Base-by-base conservation (phyloP, 768 basidiomycete species). In the Mycena belliarum region DNA sequence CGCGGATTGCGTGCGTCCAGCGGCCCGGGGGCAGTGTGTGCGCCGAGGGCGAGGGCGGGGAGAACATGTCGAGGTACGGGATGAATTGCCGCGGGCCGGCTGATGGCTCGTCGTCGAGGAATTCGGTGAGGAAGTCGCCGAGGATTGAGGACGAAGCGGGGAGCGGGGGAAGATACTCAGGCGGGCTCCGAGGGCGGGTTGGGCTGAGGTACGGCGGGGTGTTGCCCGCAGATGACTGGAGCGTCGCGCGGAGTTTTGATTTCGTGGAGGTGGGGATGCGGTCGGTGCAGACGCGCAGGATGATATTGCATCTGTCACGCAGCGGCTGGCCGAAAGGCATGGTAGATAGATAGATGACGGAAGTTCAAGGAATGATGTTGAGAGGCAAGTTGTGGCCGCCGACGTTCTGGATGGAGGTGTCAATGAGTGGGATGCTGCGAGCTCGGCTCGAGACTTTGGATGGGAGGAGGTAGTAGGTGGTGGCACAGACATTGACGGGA, bases 1-100 rank as follows among this genome's bases (percentile, higher is more conserved):
- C 14, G 35, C 58, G 62, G 26, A 63, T 14, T n/a, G 35, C 43
- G 57, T 63, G 62, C 21, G 62, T 63, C 62, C 62, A 63, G 16
- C 5, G 21, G 11, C 62, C 62, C 12, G 35, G 18, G n/a, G 62
- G 62, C 5, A 52, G 10, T 0, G n/a, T n/a, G n/a, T n/a, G n/a
- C n/a, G 48, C 35, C n/a, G 9, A 14, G 9, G 45, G 32, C 6
- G 42, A 23, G 6, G 57, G 18, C 29, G 57, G 43, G 16, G 61
- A 59, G 44, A 35, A 48, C 1, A 63, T 45, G 18, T 56, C 49
- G 29, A 63, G 54, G 55, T 57, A 55, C 11, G 62, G 62, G 21
- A 63, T 57, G 24, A 63, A 57, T 45, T 63, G 53, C 16, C 57
- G 62, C 8, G 57, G 42, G 4, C 11, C 44, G 28, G 29, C 29